Base-by-base conservation (phyloP, 805 yeast genomes). In the Suhomyces sp. region DNA sequence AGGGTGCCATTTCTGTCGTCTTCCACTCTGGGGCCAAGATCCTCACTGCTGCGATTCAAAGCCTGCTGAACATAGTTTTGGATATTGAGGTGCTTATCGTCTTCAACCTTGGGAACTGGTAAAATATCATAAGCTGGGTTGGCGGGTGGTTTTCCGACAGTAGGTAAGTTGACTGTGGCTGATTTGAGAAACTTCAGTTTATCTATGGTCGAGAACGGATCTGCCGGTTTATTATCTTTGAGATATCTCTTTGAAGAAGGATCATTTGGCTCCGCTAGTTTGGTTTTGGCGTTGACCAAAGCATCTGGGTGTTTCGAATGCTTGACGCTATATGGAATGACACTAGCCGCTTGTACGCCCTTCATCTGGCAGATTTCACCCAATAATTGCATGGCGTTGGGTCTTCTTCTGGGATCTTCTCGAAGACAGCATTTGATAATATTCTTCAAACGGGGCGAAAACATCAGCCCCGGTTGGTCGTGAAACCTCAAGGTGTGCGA, bases 331-430 rank as follows among this genome's bases (percentile, higher is more conserved):
- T 67, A 64, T 2, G 79, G 79, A 40, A 73, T 63, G 67, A 80
- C 72, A 52, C 65, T 64, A 1, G 80, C 75, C 39, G 70, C 54
- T 29, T 76, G 76, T 10, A 72, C 62, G 19, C 80, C 79, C 64
- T 82, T 79, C 80, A 87, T 80, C 47, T 74, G 73, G 54, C 86
- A 82, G 5, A 87, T 73, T 64, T 87, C 92, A 47, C 83, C 88
- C 27, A 88, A 66, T 21, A 87, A 72, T 63, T 87, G 93, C 52
- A 81, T 83, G 2, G 85, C 85, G 53, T 84, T 86, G 7, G 96
- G 96, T 61, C 96, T 78, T 51, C 82, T 75, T 44, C 80, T 73
- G 3, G 94, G 94, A 61, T 86, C 84, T 37, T 77, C 86, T 49
- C 83, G 75, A 54, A 88, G 66, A 59, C 86, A 71, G 52, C 81